phyloP scores from a whole-genome alignment of 2,329 filamentous ascomycete genomes.

The Talaromyces sp. region DNA sequence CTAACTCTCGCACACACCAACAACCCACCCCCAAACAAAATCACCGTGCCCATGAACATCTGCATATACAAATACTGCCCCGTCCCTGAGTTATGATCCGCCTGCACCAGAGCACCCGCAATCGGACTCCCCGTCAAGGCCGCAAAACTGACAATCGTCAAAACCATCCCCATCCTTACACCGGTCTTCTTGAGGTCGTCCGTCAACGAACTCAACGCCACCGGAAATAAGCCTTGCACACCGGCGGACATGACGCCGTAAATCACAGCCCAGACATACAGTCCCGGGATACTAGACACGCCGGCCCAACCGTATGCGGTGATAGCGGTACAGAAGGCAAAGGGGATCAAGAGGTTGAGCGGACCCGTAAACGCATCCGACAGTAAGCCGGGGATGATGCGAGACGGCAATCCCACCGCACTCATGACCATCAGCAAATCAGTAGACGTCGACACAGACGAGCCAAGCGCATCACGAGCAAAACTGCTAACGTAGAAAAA shows the following conservation, averaged over 20 bases:
- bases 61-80: conserved; percentile 52
- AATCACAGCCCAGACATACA: conserved; percentile 13
- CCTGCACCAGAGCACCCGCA: conserved; percentile 50
- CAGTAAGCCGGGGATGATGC: conserved; percentile 51
- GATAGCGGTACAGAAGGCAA: conserved; percentile 4
- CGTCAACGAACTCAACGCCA: conserved; percentile 55
- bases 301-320: conserved; percentile 16
- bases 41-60: conserved; percentile 47
- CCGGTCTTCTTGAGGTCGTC: conserved; percentile 52
- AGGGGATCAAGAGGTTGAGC: conserved; percentile 16
- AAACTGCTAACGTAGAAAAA: conserved; percentile 18
- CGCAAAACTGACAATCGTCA: conserved; percentile 53
- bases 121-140: conserved; percentile 55
- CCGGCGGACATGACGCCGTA: conserved; percentile 12
- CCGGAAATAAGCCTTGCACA: conserved; percentile 54
- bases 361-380: conserved; percentile 16
- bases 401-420: conserved; percentile 56
- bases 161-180: conserved; percentile 56
- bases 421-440: conserved; percentile 64
- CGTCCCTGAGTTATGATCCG: conserved; percentile 24
- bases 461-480: conserved; percentile 35
- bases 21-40: conserved; percentile 44
- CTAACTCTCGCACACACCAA: conserved; percentile 41
- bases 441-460: conserved; percentile 48
- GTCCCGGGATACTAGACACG: neutral